These are phyloP conservation scores for Colletotrichum truncatum DNA, from an alignment of 2,329 filamentous ascomycete species.

Conservation along the genomic window DNA sequence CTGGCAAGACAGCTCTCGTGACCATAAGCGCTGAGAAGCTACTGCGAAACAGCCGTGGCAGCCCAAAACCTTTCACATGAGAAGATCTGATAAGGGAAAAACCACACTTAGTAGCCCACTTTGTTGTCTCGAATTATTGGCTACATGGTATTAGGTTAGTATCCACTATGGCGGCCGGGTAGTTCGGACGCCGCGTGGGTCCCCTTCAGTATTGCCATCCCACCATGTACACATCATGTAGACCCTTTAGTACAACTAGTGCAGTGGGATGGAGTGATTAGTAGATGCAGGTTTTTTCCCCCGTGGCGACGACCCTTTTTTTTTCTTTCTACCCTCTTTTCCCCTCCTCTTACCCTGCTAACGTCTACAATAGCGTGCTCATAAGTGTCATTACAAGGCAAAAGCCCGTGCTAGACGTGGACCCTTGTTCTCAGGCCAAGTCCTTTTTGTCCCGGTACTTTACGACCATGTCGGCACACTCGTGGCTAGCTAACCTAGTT, in stretches of 20 bases:
- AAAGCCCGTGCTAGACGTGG: too few species aligned
- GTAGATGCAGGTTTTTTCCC: not conserved
- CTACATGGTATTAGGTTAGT: too few species aligned
- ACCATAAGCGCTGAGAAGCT: not conserved
- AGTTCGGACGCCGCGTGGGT: slow-evolving; percentile 12
- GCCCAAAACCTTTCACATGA: slow-evolving; percentile 1
- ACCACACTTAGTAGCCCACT: not conserved
- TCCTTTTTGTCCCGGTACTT: too few species aligned
- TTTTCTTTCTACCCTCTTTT: not conserved
- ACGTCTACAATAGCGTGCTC: too few species aligned
- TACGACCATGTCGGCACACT: too few species aligned
- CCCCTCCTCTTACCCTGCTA: too few species aligned
- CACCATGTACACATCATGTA: too few species aligned
- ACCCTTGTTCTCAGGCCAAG: too few species aligned
- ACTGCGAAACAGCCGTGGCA: not conserved
- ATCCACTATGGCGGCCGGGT: slow-evolving; percentile 3
- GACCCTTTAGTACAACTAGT: too few species aligned
- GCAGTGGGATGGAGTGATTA: too few species aligned
- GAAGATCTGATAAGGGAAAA: not conserved
- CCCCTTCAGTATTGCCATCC: not conserved
- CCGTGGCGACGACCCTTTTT: not conserved
- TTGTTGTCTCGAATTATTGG: not conserved
- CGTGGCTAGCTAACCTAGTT: not conserved
- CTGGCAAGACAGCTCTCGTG: not conserved
- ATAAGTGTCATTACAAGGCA: too few species aligned